A percentile compares a stretch with the other conserved stretches of the same genome.
phyloP scores from a whole-genome alignment of 208 protist genomes.

The Endotrypanum monterogeii region DNA sequence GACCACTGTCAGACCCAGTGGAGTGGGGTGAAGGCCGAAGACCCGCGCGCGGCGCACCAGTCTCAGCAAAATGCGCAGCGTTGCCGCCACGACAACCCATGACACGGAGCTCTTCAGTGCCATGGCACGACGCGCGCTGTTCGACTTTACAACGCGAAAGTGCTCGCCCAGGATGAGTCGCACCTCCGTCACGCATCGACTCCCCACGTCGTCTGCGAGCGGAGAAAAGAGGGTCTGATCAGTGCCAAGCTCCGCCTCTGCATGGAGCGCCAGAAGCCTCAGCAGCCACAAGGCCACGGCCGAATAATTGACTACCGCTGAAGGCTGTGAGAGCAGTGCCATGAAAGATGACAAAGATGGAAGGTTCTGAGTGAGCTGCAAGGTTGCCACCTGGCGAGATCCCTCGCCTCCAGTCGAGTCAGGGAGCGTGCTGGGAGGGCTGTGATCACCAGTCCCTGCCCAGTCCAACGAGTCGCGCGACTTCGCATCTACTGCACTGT shows the following conservation, averaged over 20 bases:
- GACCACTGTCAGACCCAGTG: slow-evolving; percentile 37
- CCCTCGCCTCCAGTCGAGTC: neutral
- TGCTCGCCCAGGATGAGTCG: slow-evolving; percentile 62
- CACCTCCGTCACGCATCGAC: slow-evolving; percentile 67
- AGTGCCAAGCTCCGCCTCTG: slow-evolving; percentile 37
- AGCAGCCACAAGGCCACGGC: slow-evolving; percentile 60
- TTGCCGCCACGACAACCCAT: slow-evolving; percentile 45
- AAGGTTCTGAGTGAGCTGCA: neutral
- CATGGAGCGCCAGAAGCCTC: slow-evolving; percentile 56
- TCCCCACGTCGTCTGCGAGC: slow-evolving; percentile 80
- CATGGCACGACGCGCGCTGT: slow-evolving; percentile 66
- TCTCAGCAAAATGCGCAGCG: slow-evolving; percentile 71
- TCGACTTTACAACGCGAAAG: slow-evolving; percentile 66
- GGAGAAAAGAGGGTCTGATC: slow-evolving; percentile 66
- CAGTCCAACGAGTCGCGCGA: neutral
- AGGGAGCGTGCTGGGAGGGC: neutral
- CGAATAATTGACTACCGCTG: slow-evolving; percentile 34
- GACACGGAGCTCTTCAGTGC: slow-evolving; percentile 59
- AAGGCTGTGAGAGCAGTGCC: slow-evolving; percentile 16
- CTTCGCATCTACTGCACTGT: neutral
- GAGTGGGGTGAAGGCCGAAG: slow-evolving; percentile 73
- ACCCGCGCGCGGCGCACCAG: slow-evolving; percentile 65
- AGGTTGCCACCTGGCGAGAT: neutral
- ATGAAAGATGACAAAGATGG: slow-evolving; percentile 20
- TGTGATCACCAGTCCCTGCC: neutral